Base-by-base conservation (phyloP, 306 rosid genomes). In the Canavalia gladiata region DNA sequence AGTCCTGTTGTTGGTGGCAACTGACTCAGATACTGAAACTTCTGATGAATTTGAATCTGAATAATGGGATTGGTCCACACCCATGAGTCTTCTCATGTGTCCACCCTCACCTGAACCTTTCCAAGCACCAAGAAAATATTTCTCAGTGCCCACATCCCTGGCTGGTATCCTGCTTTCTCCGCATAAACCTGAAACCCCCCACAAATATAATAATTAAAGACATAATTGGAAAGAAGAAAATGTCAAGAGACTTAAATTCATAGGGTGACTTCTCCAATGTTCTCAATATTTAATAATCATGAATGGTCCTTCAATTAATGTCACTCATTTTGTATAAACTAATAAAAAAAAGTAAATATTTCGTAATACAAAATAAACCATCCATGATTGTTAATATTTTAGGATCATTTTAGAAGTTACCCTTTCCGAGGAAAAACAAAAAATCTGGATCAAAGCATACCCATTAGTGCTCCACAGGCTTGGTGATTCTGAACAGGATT, bases 21-120 rank as follows among this genome's bases (percentile, higher is more conserved):
- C 90, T 60, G 97, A 94, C 81, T 89, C 91, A 7, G 87, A 90
- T 34, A 82, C 88, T 43, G 95, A 85, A 54, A 81, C 68, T 46
- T 91, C 94, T 46, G 95, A 94, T 46, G 95, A 94, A 68, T 82
- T 89, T 47, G 97, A 94, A 54, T 88, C 90, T 72, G 97, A 87
- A 76, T 80, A 81, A 79, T 89, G 88, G 30, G 84, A 86, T 56
- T 82, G 87, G 69, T 89, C 90, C 86, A 74, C 74, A 42, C 77
- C 77, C 86, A 67, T 72, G 0, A 60, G 63, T 7, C 59, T 86
- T 54, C 25, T 59, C 60, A 64, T 66, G 4, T 31, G n/a, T 56
- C 76, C 88, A 47, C 25, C 41, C 34, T 55, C 25, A 31, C 13
- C 49, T 13, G 64, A 80, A 77, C 84, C 71, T 7, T 51, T 87